phyloP scores from a whole-genome alignment of 2,329 filamentous ascomycete species.

The Aspergillus fijiensis region DNA sequence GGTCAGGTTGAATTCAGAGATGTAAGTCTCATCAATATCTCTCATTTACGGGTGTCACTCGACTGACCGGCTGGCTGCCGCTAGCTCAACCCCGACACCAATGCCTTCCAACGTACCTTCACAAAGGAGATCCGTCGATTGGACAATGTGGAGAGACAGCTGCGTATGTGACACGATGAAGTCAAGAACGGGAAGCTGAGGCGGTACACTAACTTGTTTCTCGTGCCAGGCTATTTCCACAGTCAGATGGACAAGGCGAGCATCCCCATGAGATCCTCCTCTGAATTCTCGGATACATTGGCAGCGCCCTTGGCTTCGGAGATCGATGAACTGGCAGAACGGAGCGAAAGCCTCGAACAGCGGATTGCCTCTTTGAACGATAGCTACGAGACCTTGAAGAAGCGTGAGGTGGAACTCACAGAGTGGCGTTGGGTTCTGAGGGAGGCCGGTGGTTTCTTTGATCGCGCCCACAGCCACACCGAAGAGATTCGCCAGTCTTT shows the following conservation, averaged over 20 bases:
- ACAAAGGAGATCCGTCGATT: conserved; percentile 96
- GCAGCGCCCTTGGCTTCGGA: conserved; percentile 87
- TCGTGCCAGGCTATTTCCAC: conserved; percentile 79
- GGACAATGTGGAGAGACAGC: conserved; percentile 96
- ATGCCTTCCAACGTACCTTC: conserved; percentile 94
- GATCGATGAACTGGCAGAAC: conserved; percentile 92
- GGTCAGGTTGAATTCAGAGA: conserved; percentile 96
- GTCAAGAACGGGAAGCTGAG: conserved; percentile 9
- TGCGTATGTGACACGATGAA: conserved; percentile 63
- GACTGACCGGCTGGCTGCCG: conserved; percentile 20
- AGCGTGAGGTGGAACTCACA: conserved; percentile 91
- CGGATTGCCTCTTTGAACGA: conserved; percentile 89
- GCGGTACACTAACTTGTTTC: conserved; percentile 1
- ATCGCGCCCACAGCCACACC: conserved; percentile 90
- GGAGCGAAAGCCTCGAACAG: conserved; percentile 88
- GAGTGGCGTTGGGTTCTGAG: conserved; percentile 98
- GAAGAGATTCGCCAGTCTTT: conserved; percentile 93
- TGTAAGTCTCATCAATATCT: conserved; percentile 57
- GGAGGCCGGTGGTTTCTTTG: conserved; percentile 96
- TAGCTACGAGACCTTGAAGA: conserved; percentile 98
- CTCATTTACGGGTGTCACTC: neutral
- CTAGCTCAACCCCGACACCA: conserved; percentile 88
- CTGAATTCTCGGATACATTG: conserved; percentile 83
- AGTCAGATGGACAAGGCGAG: conserved; percentile 90
- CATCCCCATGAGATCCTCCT: conserved; percentile 83